These are phyloP conservation scores for Pedinophyceae sp. DNA, from an alignment of 139 green algal genomes.

Conservation along the genomic window DNA sequence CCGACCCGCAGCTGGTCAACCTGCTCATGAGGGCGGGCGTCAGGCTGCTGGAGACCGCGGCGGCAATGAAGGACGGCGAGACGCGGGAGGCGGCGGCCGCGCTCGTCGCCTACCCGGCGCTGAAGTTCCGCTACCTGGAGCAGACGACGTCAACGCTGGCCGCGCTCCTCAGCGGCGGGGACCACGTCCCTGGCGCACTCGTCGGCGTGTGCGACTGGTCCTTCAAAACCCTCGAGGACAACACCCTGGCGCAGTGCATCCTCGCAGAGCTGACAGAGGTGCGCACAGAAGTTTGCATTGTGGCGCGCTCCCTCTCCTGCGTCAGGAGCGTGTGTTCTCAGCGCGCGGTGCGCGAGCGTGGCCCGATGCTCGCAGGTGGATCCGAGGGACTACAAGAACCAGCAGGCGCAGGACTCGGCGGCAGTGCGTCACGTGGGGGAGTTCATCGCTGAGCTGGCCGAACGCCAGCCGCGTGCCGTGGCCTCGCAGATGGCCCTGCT, in stretches of 20 bases:
- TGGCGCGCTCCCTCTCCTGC: background rate
- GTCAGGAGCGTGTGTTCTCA: background rate
- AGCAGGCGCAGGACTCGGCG: slow-evolving; percentile 28
- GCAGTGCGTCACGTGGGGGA: slow-evolving; percentile 31
- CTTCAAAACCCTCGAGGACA: slow-evolving; percentile 26
- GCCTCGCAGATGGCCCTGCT: slow-evolving; percentile 22
- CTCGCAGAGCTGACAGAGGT: background rate
- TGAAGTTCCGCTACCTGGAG: slow-evolving; percentile 47
- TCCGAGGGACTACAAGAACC: slow-evolving; percentile 16
- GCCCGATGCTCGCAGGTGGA: background rate
- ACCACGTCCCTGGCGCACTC: slow-evolving; percentile 42
- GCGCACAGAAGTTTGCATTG: background rate
- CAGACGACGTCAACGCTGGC: slow-evolving; percentile 27
- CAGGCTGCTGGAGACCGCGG: slow-evolving; percentile 20
- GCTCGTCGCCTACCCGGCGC: slow-evolving; percentile 23
- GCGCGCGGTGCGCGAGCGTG: background rate
- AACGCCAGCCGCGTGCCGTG: slow-evolving; percentile 20
- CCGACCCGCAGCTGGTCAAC: slow-evolving; percentile 32
- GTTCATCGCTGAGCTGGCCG: slow-evolving; percentile 41
- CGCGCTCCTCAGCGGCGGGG: slow-evolving; percentile 44
- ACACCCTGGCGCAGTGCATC: slow-evolving; percentile 21
- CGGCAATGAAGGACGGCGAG: slow-evolving; percentile 12
- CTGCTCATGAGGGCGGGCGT: slow-evolving; percentile 21
- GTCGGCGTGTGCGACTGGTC: slow-evolving; percentile 32
- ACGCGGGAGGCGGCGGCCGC: slow-evolving; percentile 9